A percentile compares a stretch with the other conserved stretches of the same genome.
phyloP scores from a whole-genome alignment of 495 filamentous ascomycete genomes.

The Penicillium verhagenii region DNA sequence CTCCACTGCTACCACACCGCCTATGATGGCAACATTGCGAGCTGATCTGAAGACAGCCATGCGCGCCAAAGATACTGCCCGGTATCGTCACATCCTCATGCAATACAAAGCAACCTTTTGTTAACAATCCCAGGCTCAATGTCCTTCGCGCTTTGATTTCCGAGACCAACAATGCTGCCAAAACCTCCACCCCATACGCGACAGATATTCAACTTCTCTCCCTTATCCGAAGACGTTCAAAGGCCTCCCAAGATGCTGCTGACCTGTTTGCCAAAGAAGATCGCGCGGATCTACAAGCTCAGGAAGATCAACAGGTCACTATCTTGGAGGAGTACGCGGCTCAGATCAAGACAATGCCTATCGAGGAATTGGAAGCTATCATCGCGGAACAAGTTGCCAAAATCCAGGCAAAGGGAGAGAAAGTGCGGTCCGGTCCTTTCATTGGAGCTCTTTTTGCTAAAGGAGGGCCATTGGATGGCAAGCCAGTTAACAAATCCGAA shows the following conservation, averaged over 20 bases:
- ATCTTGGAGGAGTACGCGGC: slow-evolving; percentile 59
- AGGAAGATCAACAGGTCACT: slow-evolving; percentile 54
- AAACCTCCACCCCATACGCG: slow-evolving; percentile 56
- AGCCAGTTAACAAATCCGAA: slow-evolving; percentile 50
- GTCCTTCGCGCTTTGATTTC: slow-evolving; percentile 61
- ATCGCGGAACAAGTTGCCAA: slow-evolving; percentile 43
- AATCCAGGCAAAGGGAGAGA: slow-evolving; percentile 42
- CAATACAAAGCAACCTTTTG: not conserved
- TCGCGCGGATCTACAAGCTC: slow-evolving; percentile 55
- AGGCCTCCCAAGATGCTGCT: slow-evolving; percentile 48
- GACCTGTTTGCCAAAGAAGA: slow-evolving; percentile 51
- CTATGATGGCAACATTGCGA: slow-evolving; percentile 51
- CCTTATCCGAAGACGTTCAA: slow-evolving; percentile 54
- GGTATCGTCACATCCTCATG: slow-evolving; percentile 28
- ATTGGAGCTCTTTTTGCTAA: slow-evolving; percentile 49
- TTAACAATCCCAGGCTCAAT: slow-evolving; percentile 38
- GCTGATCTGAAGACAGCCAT: slow-evolving; percentile 61
- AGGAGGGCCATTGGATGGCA: slow-evolving; percentile 50
- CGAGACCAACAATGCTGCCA: slow-evolving; percentile 62
- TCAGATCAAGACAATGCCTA: slow-evolving; percentile 48
- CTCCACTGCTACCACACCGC: slow-evolving; percentile 44
- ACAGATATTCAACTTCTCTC: slow-evolving; percentile 59
- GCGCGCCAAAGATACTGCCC: slow-evolving; percentile 57
- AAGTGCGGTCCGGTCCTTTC: slow-evolving; percentile 44
- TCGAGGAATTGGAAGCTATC: slow-evolving; percentile 49